phyloP scores from a whole-genome alignment of 805 yeast genomes.

The Pichia insulana region DNA sequence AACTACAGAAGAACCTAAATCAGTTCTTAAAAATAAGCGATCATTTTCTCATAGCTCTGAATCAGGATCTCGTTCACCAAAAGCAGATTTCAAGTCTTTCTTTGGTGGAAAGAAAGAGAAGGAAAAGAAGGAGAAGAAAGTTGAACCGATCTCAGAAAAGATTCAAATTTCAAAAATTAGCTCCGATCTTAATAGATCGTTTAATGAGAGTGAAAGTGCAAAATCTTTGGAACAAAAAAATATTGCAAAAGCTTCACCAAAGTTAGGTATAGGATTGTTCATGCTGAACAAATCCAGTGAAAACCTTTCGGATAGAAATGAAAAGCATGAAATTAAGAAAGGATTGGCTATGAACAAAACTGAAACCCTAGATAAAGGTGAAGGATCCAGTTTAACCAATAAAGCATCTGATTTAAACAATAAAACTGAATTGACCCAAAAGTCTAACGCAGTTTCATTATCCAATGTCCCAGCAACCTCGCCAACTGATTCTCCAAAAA shows the following conservation, averaged over 20 bases:
- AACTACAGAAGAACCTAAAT: conserved; percentile 1
- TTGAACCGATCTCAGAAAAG: background rate
- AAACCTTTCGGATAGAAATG: conserved; percentile 1
- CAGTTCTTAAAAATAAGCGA: conserved; percentile 4
- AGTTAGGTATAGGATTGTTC: conserved; percentile 7
- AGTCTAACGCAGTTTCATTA: background rate
- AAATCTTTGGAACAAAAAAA: background rate
- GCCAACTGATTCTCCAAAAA: background rate
- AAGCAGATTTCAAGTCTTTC: conserved; percentile 11
- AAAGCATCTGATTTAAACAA: background rate
- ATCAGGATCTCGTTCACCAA: conserved; percentile 6
- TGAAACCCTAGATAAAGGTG: no score
- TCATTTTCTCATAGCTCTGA: conserved; percentile 7
- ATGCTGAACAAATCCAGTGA: conserved; percentile 7
- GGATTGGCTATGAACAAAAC: no score
- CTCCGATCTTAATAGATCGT: background rate
- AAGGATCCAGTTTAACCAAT: background rate
- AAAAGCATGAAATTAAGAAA: background rate
- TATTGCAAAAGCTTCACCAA: conserved; percentile 4
- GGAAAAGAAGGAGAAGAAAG: background rate
- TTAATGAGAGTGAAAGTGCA: background rate
- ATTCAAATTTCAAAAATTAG: background rate
- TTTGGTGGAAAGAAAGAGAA: conserved; percentile 8
- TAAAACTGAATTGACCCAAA: background rate
- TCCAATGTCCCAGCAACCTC: background rate